Evolutionary conservation across 768 basidiomycete genomes (phyloP).

Genomic region (Phlegmacium glaucopus): DNA sequence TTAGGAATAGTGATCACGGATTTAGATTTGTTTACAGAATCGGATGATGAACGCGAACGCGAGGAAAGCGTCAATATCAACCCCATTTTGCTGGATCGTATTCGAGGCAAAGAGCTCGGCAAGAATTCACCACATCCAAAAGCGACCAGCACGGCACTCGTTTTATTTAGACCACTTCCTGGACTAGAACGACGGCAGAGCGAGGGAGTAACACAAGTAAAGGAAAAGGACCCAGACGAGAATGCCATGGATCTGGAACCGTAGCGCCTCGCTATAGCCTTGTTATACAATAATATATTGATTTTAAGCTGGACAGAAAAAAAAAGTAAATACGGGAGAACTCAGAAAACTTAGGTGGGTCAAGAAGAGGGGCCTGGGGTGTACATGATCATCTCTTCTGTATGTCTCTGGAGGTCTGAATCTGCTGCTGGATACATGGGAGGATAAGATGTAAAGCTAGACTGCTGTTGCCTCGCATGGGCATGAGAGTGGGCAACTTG

Average conservation of each 20-base stretch:
- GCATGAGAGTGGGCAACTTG: conserved; percentile 80
- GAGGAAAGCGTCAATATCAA: conserved; percentile 36
- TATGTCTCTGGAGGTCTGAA: conserved; percentile 37
- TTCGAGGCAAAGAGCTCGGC: conserved; percentile 31
- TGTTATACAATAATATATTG: conserved; percentile 11
- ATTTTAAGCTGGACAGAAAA: conserved; percentile 14
- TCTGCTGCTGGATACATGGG: conserved; percentile 34
- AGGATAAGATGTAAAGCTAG: conserved; percentile 35
- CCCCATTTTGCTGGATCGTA: conserved; percentile 40
- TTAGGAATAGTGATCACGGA: conserved; percentile 65
- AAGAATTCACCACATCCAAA: conserved; percentile 7
- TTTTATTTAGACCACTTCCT: conserved; percentile 48
- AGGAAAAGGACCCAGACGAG: conserved; percentile 21
- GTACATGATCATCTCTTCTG: conserved; percentile 49
- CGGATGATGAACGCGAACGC: conserved; percentile 31
- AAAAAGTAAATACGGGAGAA: conserved; percentile 17
- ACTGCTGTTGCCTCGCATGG: conserved; percentile 69
- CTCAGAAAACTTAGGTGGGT: conserved; percentile 10
- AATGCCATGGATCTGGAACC: conserved; percentile 57
- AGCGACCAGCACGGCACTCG: conserved; percentile 42
- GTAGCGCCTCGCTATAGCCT: conserved; percentile 6
- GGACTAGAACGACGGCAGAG: conserved; percentile 15
- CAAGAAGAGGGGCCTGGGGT: conserved; percentile 29
- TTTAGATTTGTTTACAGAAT: conserved; percentile 47
- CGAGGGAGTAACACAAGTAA: conserved; percentile 7